Evolutionary conservation across 331 rosid species (phyloP).

Genomic region (Cydonia oblonga): DNA sequence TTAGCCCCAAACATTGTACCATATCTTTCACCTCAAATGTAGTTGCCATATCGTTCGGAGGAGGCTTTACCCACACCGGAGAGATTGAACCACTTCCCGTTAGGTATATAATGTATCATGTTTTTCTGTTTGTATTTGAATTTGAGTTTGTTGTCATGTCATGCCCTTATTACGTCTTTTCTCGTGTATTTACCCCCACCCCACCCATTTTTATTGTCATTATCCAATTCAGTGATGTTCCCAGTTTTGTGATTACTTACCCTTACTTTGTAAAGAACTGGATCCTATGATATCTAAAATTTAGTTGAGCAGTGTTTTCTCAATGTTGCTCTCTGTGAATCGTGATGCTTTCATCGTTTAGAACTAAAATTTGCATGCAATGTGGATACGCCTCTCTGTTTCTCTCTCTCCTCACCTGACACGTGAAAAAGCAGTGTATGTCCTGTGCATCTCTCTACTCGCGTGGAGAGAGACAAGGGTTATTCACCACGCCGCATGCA

Average conservation of each 20-base stretch:
- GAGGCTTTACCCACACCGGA: not conserved
- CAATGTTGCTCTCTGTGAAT: not conserved
- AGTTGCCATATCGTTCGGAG: not conserved
- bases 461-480: not conserved
- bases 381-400: too few relatives aligned
- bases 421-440: not conserved
- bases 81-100: not conserved
- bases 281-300: not conserved
- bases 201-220: constrained; percentile 2
- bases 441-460: not conserved
- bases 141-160: not conserved
- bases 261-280: constrained; percentile 1
- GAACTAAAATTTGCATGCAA: not conserved
- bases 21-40: not conserved
- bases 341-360: not conserved
- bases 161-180: not conserved
- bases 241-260: constrained; percentile 13
- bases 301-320: not conserved
- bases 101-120: constrained; percentile 14
- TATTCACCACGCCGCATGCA: not conserved
- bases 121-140: not conserved
- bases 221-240: not conserved
- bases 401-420: not conserved
- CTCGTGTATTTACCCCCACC: not conserved
- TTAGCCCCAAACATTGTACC: not conserved